These are phyloP conservation scores for Cladosporium sp. DNA, from an alignment of 2,329 filamentous ascomycete species.

Conservation along the genomic window DNA sequence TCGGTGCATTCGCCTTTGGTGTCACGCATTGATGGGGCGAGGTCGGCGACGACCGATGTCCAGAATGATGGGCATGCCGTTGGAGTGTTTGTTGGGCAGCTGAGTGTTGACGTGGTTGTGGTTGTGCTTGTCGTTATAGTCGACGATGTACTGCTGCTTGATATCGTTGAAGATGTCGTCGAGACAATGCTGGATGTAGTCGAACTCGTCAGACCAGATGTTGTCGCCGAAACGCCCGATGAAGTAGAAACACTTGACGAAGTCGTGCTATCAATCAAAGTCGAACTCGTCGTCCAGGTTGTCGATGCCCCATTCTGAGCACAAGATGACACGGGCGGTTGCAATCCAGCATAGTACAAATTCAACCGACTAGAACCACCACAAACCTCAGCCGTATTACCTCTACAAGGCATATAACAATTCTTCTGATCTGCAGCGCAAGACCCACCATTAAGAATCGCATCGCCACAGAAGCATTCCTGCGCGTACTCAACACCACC, in stretches of 20 bases:
- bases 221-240: too few species aligned
- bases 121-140: background rate
- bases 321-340: slow-evolving; percentile 8
- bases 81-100: slow-evolving; percentile 9
- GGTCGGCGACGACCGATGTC: slow-evolving; percentile 27
- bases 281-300: background rate
- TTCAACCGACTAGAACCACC: slow-evolving; percentile 12
- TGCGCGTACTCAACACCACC: slow-evolving; percentile 10
- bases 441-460: background rate
- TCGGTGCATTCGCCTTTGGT: slow-evolving; percentile 29
- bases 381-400: slow-evolving; percentile 8
- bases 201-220: slow-evolving; percentile 2
- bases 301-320: background rate
- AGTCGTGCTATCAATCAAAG: background rate
- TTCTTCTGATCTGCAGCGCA: slow-evolving; percentile 4
- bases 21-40: slow-evolving; percentile 24
- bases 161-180: slow-evolving; percentile 4
- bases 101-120: slow-evolving; percentile 6
- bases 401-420: slow-evolving; percentile 11
- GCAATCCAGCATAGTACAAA: slow-evolving; percentile 15
- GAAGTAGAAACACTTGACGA: slow-evolving; percentile 3
- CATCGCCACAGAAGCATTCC: slow-evolving; percentile 10
- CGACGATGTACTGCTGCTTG: background rate
- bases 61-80: slow-evolving; percentile 28
- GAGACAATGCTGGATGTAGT: slow-evolving; percentile 20